Conservation (phyloP, 2,329 filamentous ascomycete species). For the Fusarium floridanum region DNA sequence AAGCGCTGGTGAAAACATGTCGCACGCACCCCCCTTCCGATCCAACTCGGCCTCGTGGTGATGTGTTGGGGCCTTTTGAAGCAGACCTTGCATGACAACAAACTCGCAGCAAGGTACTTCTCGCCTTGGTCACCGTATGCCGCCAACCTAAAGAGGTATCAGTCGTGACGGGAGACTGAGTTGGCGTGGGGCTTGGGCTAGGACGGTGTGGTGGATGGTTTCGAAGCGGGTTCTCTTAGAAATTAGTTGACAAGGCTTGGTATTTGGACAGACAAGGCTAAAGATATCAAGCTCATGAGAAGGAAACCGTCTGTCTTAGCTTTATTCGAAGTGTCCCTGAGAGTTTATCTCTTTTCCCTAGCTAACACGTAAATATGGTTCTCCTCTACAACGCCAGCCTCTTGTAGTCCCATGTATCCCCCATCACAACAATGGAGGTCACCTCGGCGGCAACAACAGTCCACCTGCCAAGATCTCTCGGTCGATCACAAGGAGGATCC, state of each 20-base stretch:
- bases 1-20: conserved; percentile 15
- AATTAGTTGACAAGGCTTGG: conserved; percentile 12
- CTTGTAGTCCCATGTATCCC: background rate
- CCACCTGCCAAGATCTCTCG: background rate
- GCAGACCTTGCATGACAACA: conserved; percentile 10
- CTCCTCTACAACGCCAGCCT: background rate
- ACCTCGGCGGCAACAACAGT: background rate
- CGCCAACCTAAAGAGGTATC: conserved; percentile 2
- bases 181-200: conserved; percentile 16
- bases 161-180: conserved; percentile 9
- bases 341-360: background rate
- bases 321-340: background rate
- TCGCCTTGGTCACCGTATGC: background rate
- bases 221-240: conserved; percentile 17
- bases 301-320: background rate
- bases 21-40: conserved; percentile 7
- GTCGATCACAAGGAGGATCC: conserved; percentile 19
- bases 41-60: conserved; percentile 6
- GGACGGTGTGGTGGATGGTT: conserved; percentile 24
- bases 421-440: background rate
- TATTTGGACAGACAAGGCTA: background rate
- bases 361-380: background rate
- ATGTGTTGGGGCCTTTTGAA: background rate
- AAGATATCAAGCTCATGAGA: background rate
- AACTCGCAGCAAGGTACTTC: background rate